These are phyloP conservation scores for Lenzites betulinus DNA, from an alignment of 768 basidiomycete species.

Conservation along the genomic window DNA sequence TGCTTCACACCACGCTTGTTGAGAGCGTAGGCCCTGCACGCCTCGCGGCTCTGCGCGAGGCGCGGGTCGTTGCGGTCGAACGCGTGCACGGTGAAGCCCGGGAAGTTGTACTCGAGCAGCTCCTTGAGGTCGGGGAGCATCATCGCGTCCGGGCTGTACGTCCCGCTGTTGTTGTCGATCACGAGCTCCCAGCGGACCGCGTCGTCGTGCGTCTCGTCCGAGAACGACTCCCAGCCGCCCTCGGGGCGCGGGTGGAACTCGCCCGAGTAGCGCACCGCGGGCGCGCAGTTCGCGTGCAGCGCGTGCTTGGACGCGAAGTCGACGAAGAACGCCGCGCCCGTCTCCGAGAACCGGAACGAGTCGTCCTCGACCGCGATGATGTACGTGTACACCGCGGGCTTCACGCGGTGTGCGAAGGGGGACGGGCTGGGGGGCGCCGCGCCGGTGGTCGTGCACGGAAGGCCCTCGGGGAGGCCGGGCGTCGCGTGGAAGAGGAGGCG, in stretches of 20 bases:
- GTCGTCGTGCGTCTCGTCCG: conserved; percentile 53
- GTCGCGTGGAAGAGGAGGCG: conserved; percentile 48
- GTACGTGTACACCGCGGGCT: conserved; percentile 86
- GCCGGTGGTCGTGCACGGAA: not conserved
- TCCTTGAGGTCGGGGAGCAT: conserved; percentile 62
- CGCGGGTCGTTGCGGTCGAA: conserved; percentile 57
- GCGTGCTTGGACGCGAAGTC: conserved; percentile 89
- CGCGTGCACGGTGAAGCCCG: conserved; percentile 58
- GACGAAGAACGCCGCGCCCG: conserved; percentile 84
- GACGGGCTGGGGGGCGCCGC: conserved; percentile 15
- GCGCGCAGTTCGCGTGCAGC: conserved; percentile 73
- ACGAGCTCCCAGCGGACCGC: conserved; percentile 77
- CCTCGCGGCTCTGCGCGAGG: conserved; percentile 60
- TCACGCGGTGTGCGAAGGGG: conserved; percentile 51
- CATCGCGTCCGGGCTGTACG: conserved; percentile 71
- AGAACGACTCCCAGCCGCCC: conserved; percentile 68
- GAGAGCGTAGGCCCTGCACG: conserved; percentile 67
- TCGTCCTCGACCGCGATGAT: conserved; percentile 76
- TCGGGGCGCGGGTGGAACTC: conserved; percentile 78
- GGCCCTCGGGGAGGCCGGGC: conserved; percentile 21
- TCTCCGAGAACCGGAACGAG: conserved; percentile 81
- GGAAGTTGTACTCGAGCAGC: conserved; percentile 74
- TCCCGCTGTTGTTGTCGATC: conserved; percentile 86
- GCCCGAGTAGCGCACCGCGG: conserved; percentile 68
- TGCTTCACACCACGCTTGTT: conserved; percentile 56